Conservation (phyloP, 208 protist genomes). For the Wallacemonas sp. region DNA sequence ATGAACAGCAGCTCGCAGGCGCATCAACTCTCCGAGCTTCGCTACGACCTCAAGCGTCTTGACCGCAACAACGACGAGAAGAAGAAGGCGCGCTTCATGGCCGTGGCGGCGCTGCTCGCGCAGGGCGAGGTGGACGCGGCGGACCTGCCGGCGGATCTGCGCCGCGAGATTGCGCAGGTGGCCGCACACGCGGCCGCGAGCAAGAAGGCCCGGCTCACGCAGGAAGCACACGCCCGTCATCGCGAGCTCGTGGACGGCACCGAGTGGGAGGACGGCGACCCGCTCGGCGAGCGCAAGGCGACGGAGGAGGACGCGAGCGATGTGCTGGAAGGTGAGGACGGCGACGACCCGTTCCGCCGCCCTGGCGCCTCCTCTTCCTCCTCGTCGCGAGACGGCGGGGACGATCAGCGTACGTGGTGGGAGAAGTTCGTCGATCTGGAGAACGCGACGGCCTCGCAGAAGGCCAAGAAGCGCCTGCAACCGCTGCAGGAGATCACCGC, state of each 20-base stretch:
- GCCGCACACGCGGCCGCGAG: slow-evolving; percentile 52
- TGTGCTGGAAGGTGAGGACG: slow-evolving; percentile 52
- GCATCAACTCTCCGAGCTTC: slow-evolving; percentile 66
- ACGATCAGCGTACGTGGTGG: slow-evolving; percentile 69
- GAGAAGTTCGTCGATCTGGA: slow-evolving; percentile 83
- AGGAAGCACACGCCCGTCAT: slow-evolving; percentile 66
- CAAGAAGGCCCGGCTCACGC: slow-evolving; percentile 52
- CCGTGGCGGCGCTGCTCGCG: slow-evolving; percentile 80
- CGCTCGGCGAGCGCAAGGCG: slow-evolving; percentile 42
- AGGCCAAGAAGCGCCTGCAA: slow-evolving; percentile 60
- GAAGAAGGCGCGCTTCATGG: slow-evolving; percentile 88
- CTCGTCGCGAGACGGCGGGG: slow-evolving; percentile 14
- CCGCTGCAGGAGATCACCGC: slow-evolving; percentile 84
- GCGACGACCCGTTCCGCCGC: slow-evolving; percentile 16
- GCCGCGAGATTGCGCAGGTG: slow-evolving; percentile 72
- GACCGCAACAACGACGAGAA: slow-evolving; percentile 83
- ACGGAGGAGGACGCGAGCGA: slow-evolving; percentile 51
- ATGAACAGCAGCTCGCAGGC: slow-evolving; percentile 55
- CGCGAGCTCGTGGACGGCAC: slow-evolving; percentile 81
- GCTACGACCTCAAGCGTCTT: slow-evolving; percentile 72
- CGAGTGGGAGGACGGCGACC: slow-evolving; percentile 79
- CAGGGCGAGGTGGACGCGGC: slow-evolving; percentile 70
- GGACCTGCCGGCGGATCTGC: slow-evolving; percentile 72
- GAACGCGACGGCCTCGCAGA: slow-evolving; percentile 41
- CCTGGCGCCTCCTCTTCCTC: not conserved